Base-by-base conservation (phyloP, 2,329 filamentous ascomycete species). In the Graphilbum fragrans region DNA sequence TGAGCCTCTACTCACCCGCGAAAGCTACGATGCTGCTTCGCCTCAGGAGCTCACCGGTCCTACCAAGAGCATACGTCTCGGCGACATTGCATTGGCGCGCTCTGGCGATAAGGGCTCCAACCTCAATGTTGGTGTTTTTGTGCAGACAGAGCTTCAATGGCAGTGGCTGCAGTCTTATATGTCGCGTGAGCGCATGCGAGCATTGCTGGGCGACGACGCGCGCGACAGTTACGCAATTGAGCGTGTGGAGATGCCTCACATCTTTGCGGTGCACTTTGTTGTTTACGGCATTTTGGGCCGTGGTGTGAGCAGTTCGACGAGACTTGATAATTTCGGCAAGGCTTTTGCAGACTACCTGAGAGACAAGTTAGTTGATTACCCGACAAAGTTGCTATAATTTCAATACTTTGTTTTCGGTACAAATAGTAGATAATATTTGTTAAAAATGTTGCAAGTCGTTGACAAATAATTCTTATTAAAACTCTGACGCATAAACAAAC, bases 281-380 rank as follows among this genome's bases (percentile, higher is more conserved):
- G 53, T 70, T 4, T 65, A 64, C 44, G 66, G 64, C 4, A 60
- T 64, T 23, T 45, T 69, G 12, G 63, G 65, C 3, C 50, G 59
- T 1, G 62, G 62, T 14, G 29, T 31, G 1, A 65, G 72, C 3
- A 72, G 67, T 47, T 69, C 67, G 42, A 65, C 58, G 22, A 53
- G 62, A 18, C 44, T 74, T n/a, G 69, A 74, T 53, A 58, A 60
- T 4, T 62, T 73, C 49, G 70, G 62, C 2, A 74, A 74, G 50
- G 67, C 67, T 1, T 64, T 72, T 51, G 66, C 61, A 16, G 69
- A 73, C 55, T 49, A 45, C 29, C 19, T 47, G 35, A 41, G 47
- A 8, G 39, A 39, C 27, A 46, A 47, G 33, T 35, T 42, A 16
- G 42, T 47, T 19, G 37, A 39, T 2, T 27, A 44, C 8, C 45